Evolutionary conservation across 176 grass and related monocot genomes (phyloP), one percentile per base, ranked within the genome.

Genomic region (Tillandsia fasciculata): DNA sequence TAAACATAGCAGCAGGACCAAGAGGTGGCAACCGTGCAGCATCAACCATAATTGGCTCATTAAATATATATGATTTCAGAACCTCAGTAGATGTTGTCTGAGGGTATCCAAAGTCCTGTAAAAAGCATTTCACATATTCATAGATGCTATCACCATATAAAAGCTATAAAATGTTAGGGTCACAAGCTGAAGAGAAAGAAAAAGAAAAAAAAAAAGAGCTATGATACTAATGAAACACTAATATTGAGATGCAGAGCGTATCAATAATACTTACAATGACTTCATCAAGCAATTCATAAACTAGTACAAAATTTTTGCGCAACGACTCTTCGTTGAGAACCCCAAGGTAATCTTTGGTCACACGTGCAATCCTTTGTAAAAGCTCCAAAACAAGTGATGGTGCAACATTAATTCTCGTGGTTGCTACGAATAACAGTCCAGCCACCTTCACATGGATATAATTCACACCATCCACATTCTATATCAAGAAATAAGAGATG

Each of bases 401-500:
- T 13, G 95, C 90, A 27, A 99, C 80, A 84, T 94, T 99, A 65
- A 88, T 80, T 73, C 91, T 99, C 78, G 90, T 93, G 42, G 95
- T 99, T 73, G 91, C 95, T 52, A 99, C 95, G 76, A 99, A 99
- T 73, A 99, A 99, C 65, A 99, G 66, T 26, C 90, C 90, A 0
- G 78, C 87, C 8, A 99, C 95, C 72, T 99, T 99, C 66, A 90
- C 95, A 78, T 99, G 95, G 72, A 99, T 93, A 75, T 99, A 99
- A 64, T 99, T 99, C 67, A 99, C 84, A 2, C 95, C 95, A 83
- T 99, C 95, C 22, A 99, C 80, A 82, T 99, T 94, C 95, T 99
- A 80, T 48, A 28, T 65, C 67, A 17, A 78, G 24, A 81, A 69
- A 26, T 72, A 70, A 12, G 14, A 0, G 10, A 52, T 24, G 6